These are phyloP conservation scores for Echria macrotheca DNA, from an alignment of 495 filamentous ascomycete species.

Conservation along the genomic window DNA sequence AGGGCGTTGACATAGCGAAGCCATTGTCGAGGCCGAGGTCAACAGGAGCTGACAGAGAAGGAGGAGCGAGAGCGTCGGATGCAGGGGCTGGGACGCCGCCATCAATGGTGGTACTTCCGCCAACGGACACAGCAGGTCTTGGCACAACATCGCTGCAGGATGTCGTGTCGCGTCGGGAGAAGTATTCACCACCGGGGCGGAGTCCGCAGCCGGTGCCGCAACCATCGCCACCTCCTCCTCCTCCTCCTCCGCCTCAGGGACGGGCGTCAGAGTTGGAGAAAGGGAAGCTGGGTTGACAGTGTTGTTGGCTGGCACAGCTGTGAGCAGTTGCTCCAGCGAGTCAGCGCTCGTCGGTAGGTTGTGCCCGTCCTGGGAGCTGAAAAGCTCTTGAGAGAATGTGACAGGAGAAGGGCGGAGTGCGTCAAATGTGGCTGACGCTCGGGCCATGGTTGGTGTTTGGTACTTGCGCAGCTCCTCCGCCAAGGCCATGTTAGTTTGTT, in stretches of 20 bases:
- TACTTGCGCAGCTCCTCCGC: slow-evolving; percentile 61
- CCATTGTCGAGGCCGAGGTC: slow-evolving; percentile 64
- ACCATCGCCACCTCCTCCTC: slow-evolving; percentile 16
- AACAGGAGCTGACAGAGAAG: slow-evolving; percentile 57
- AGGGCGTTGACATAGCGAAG: slow-evolving; percentile 52
- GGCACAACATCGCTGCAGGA: slow-evolving; percentile 99
- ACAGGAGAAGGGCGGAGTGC: slow-evolving; percentile 40
- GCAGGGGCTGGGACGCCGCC: slow-evolving; percentile 51
- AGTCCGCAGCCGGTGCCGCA: slow-evolving; percentile 19
- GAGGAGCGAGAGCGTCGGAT: slow-evolving; percentile 47
- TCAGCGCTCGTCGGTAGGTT: slow-evolving; percentile 16
- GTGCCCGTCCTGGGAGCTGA: slow-evolving; percentile 38
- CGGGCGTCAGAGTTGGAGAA: slow-evolving; percentile 44
- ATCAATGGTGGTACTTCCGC: slow-evolving; percentile 54
- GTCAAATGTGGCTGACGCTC: slow-evolving; percentile 18
- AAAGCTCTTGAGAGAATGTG: slow-evolving; percentile 48
- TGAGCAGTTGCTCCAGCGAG: slow-evolving; percentile 35
- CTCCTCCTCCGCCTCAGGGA: slow-evolving; percentile 33
- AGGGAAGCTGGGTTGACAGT: slow-evolving; percentile 53
- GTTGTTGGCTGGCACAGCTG: slow-evolving; percentile 29
- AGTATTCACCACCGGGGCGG: slow-evolving; percentile 42
- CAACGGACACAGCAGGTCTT: slow-evolving; percentile 99
- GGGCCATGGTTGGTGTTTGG: slow-evolving; percentile 41
- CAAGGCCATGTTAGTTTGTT: slow-evolving; percentile 60
- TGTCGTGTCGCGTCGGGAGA: slow-evolving; percentile 96